Conservation (phyloP, 768 basidiomycete genomes). For the Termitomyces sp. region DNA sequence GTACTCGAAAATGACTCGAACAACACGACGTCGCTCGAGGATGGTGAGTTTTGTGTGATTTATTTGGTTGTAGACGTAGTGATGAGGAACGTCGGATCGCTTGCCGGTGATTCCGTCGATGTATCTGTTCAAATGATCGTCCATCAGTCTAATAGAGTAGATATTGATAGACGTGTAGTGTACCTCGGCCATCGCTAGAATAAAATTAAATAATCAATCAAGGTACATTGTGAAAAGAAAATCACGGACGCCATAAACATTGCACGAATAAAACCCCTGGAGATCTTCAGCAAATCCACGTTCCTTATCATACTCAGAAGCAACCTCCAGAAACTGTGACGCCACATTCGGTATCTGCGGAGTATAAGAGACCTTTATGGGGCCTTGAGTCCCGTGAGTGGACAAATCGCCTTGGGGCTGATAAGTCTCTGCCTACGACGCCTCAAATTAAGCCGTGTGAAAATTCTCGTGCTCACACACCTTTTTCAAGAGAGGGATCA, state of each 20-base stretch:
- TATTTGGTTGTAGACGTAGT: slow-evolving; percentile 44
- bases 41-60: slow-evolving; percentile 38
- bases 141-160: neutral
- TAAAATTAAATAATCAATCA: neutral
- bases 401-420: slow-evolving; percentile 19
- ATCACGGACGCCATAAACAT: slow-evolving; percentile 42
- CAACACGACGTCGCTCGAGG: slow-evolving; percentile 34
- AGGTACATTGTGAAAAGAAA: neutral
- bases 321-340: slow-evolving; percentile 44
- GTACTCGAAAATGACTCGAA: slow-evolving; percentile 46
- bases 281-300: slow-evolving; percentile 39
- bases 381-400: slow-evolving; percentile 45
- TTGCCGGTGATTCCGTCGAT: slow-evolving; percentile 43
- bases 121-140: slow-evolving; percentile 32
- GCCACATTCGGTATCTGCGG: slow-evolving; percentile 32
- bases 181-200: slow-evolving; percentile 50
- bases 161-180: slow-evolving; percentile 2
- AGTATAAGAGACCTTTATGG: slow-evolving; percentile 42
- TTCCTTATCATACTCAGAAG: slow-evolving; percentile 37
- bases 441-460: neutral
- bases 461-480: slow-evolving; percentile 19
- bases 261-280: slow-evolving; percentile 37
- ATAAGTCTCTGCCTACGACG: slow-evolving; percentile 31
- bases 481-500: slow-evolving; percentile 57
- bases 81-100: slow-evolving; percentile 51